phyloP scores from a whole-genome alignment of 495 filamentous ascomycete genomes.

The Neurospora hispaniola region DNA sequence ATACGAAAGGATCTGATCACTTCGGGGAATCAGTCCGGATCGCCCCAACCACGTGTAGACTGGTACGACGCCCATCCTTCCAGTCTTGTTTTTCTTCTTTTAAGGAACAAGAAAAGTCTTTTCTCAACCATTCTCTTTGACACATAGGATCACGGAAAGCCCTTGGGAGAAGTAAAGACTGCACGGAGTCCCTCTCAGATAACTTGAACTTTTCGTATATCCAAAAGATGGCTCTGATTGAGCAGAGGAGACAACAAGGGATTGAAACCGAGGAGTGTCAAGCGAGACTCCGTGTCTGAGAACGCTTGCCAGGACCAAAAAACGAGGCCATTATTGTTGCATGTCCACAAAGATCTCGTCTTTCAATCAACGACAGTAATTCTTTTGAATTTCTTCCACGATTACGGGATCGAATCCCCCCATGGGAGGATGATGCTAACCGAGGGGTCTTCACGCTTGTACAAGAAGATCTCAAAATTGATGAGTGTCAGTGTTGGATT shows the following conservation, averaged over 20 bases:
- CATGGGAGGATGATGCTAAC: not conserved
- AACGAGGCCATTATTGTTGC: not conserved
- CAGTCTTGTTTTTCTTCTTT: no score
- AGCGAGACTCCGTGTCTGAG: not conserved
- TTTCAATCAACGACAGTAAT: not conserved
- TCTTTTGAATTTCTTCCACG: not conserved
- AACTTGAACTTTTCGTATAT: not conserved
- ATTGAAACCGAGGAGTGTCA: not conserved
- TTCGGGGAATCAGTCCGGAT: no score
- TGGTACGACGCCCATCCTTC: no score
- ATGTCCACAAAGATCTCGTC: not conserved
- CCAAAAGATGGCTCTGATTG: rapidly evolving
- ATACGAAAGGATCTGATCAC: no score
- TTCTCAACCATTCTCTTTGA: no score
- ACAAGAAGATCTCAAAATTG: not conserved
- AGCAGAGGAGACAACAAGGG: not conserved
- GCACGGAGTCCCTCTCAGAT: no score
- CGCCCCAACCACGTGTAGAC: no score
- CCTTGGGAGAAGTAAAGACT: not conserved
- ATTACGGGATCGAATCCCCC: not conserved
- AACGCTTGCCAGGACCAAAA: not conserved
- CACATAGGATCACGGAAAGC: not conserved
- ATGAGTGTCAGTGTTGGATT: not conserved
- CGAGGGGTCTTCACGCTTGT: not conserved
- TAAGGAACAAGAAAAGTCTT: no score